Conservation (phyloP, 257 asterid species). For the Nicotiana obtusifolia region DNA sequence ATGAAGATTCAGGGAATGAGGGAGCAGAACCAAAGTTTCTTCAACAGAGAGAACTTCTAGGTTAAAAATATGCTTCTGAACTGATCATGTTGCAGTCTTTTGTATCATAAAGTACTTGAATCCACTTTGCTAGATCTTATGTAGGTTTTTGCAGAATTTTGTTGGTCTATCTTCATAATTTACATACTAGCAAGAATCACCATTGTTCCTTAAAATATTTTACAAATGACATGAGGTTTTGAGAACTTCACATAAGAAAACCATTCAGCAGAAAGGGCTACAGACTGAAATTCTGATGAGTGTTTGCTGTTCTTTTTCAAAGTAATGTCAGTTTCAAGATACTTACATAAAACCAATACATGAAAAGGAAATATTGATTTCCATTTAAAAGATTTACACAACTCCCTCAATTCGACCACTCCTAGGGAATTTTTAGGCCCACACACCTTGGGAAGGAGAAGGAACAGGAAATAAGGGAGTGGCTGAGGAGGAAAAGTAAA, state of each 20-base stretch:
- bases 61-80: background rate
- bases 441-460: background rate
- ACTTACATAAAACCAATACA: background rate
- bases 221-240: background rate
- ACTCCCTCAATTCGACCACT: background rate
- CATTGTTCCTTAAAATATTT: background rate
- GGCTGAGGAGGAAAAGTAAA: background rate
- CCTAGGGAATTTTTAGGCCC: background rate
- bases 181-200: background rate
- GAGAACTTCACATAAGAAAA: background rate
- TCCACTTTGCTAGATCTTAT: background rate
- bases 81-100: background rate
- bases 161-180: background rate
- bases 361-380: background rate
- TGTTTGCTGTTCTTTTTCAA: background rate
- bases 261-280: background rate
- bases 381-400: background rate
- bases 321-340: background rate
- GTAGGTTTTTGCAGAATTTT: background rate
- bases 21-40: background rate
- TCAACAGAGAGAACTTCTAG: background rate
- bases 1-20: background rate
- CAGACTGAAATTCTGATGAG: background rate
- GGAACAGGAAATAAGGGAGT: background rate
- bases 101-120: background rate